A percentile compares a stretch with the other conserved stretches of the same genome.
Evolutionary conservation across 345 rosid genomes (phyloP).

Genomic region (Lumnitzera racemosa): DNA sequence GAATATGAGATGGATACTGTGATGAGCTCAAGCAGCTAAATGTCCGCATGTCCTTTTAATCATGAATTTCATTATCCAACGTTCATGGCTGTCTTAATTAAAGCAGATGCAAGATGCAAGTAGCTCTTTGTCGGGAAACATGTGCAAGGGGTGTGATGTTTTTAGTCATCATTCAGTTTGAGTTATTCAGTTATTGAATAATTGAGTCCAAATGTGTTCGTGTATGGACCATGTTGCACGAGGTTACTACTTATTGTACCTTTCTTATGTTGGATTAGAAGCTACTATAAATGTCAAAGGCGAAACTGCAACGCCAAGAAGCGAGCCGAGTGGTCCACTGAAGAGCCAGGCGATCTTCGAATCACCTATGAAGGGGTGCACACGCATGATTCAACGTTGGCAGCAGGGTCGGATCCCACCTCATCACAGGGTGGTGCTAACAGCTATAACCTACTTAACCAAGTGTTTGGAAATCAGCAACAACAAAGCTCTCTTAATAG

Average conservation of each 20-base stretch:
- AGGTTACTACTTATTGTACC: too few species aligned
- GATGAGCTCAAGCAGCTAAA: too few species aligned
- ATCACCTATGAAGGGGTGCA: constrained; percentile 27
- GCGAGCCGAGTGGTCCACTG: constrained; percentile 25
- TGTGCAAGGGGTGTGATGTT: background rate
- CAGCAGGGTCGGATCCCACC: constrained; percentile 1
- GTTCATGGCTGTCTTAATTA: too few species aligned
- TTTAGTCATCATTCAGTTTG: background rate
- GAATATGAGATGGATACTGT: too few species aligned
- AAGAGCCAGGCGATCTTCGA: constrained; percentile 11
- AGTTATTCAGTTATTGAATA: background rate
- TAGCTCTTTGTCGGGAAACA: too few species aligned
- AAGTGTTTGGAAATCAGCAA: constrained; percentile 19
- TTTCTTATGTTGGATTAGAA: constrained; percentile 10
- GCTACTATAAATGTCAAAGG: constrained; percentile 35
- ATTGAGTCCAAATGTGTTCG: too few species aligned
- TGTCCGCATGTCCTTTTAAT: too few species aligned
- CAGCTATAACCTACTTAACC: constrained; percentile 24
- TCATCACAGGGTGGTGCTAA: constrained; percentile 7
- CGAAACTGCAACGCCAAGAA: constrained; percentile 25
- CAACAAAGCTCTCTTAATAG: constrained; percentile 1
- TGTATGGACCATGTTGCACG: too few species aligned
- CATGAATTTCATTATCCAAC: too few species aligned
- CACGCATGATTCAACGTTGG: constrained; percentile 8
- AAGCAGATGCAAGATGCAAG: too few species aligned